Evolutionary conservation across 2,329 filamentous ascomycete species (phyloP).

Genomic region (Aspergillus ruber): DNA sequence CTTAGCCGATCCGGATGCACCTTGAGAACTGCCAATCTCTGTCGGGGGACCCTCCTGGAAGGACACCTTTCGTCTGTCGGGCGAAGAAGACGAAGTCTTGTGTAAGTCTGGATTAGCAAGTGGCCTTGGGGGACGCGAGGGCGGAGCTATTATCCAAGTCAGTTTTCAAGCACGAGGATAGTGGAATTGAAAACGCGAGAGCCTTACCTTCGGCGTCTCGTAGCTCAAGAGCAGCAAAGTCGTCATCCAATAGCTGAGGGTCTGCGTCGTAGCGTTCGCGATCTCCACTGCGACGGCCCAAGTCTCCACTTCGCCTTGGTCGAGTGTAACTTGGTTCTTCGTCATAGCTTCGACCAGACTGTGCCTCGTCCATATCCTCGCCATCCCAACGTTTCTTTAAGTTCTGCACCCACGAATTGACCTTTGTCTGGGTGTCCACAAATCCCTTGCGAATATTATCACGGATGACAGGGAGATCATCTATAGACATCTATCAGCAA

Average conservation of each 20-base stretch:
- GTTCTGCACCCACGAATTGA: conserved; percentile 87
- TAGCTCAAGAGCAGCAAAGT: conserved; percentile 66
- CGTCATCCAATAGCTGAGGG: conserved; percentile 79
- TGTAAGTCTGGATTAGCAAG: conserved; percentile 74
- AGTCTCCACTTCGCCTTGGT: conserved; percentile 55
- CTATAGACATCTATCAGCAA: conserved; percentile 36
- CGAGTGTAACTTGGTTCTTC: conserved; percentile 38
- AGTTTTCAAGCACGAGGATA: not conserved
- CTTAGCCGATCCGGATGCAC: conserved; percentile 52
- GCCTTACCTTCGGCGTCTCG: conserved; percentile 55
- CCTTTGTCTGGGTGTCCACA: conserved; percentile 82
- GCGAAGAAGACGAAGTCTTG: conserved; percentile 58
- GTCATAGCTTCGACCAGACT: conserved; percentile 23
- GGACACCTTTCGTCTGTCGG: conserved; percentile 47
- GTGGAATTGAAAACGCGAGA: conserved; percentile 1
- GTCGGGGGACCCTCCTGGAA: conserved; percentile 63
- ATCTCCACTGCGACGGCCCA: conserved; percentile 69
- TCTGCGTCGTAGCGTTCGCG: conserved; percentile 92
- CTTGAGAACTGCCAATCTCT: conserved; percentile 71
- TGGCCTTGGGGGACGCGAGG: conserved; percentile 54
- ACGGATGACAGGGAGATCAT: conserved; percentile 86
- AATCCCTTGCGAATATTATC: conserved; percentile 95
- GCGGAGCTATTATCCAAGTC: conserved; percentile 40
- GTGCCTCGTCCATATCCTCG: conserved; percentile 63
- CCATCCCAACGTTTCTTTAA: conserved; percentile 93